These are phyloP conservation scores for Prunus mongolica DNA, from an alignment of 306 rosid genomes.

Conservation along the genomic window DNA sequence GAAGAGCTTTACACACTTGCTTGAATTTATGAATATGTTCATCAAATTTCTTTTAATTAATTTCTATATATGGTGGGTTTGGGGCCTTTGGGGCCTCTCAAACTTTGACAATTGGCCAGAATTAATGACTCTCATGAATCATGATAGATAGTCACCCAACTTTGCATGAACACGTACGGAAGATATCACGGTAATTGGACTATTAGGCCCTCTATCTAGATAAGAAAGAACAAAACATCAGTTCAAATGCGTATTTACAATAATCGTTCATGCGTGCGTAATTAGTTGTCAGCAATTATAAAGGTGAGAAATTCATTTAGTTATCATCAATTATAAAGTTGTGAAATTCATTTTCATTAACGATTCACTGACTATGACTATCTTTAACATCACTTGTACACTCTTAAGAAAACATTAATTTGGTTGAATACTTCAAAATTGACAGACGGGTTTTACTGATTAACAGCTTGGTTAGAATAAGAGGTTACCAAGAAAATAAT, in stretches of 20 bases:
- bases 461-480: constrained; percentile 5
- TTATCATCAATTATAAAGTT: too few relatives aligned
- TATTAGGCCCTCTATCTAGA: neutral
- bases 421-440: neutral
- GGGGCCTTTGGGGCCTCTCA: too few relatives aligned
- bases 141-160: neutral
- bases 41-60: neutral
- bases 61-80: too few relatives aligned
- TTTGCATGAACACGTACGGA: neutral
- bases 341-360: too few relatives aligned
- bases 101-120: too few relatives aligned
- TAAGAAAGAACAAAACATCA: too few relatives aligned
- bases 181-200: neutral
- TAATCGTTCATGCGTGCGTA: too few relatives aligned
- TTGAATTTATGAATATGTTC: neutral
- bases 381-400: too few relatives aligned
- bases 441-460: neutral
- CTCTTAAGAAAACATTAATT: neutral
- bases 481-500: neutral
- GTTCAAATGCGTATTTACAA: too few relatives aligned
- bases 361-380: too few relatives aligned
- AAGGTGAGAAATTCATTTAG: too few relatives aligned
- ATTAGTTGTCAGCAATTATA: too few relatives aligned
- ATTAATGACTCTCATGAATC: neutral
- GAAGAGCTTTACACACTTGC: neutral